Base-by-base conservation (phyloP, 2,329 filamentous ascomycete genomes). In the Calonectria pseudoreteaudii region DNA sequence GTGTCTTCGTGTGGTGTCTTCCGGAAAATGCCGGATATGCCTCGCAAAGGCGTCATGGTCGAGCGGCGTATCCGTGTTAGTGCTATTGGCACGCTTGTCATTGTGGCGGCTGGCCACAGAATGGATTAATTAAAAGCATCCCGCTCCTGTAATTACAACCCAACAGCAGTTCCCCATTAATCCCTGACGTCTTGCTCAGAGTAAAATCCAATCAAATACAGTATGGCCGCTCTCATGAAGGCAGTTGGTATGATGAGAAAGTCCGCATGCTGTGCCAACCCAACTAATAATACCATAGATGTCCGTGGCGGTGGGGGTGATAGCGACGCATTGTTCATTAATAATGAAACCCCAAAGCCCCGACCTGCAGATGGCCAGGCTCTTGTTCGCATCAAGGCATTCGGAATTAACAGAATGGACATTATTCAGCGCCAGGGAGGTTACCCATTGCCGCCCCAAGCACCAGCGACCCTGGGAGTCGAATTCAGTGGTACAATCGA, bases 391-490 rank as follows among this genome's bases (percentile, higher is more conserved):
- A 87, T 98, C 80, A 93, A 93, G 81, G 93, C 93, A 72, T 95
- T 95, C 80, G 95, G 95, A n/a, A 89, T 98, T 73, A 98, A 96
- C 86, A 92, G 94, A 69, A 95, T 95, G 94, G 94, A 96, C 84
- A 88, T 95, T 18, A 80, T 94, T 56, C 94, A 96, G 85, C 92
- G 94, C 71, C 89, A 93, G 80, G 94, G 94, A 49, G 81, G 85
- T 60, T 96, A 95, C 81, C 92, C 93, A 0, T 77, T 95, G 4
- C 93, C 93, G 0, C 91, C 93, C 0, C 90, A 93, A 79, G 93
- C 92, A 1, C 90, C 92, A 3, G 85, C 87, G 70, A 95, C 91
- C 0, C 87, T 96, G 4, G 94, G 94, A 68, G 93, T 95, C 38
- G 94, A 96, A 81, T 95, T 95, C 85, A 92, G 90, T 77, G 94